Evolutionary conservation across 768 basidiomycete species (phyloP), one percentile per base, ranked within the genome.

Genomic region (Trametes punicea): DNA sequence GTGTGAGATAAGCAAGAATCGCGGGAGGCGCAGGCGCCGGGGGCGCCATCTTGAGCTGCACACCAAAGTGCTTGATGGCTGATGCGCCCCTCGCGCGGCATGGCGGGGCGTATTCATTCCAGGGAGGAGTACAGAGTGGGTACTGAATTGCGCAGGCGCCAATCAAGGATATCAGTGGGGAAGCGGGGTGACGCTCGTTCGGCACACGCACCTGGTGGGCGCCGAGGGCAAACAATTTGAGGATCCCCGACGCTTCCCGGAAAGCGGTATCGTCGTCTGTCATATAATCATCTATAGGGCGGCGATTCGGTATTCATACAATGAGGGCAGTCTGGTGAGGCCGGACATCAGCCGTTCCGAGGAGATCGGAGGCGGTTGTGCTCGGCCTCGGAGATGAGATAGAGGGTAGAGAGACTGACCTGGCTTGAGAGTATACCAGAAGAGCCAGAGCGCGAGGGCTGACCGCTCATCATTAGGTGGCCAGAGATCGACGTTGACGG

Each of bases 391-490:
- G 13, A 20, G 30, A 16, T 11, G 13, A 31, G 31, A 9, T 15
- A 1, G 29, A 21, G 4, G 18, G 50, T 16, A n/a, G 6, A 16
- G 21, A 25, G 27, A 71, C 84, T 61, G 60, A 86, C 88, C 80
- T 56, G 81, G 79, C 21, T 73, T 75, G 15, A 90, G 67, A 33
- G 90, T 70, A 61, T 88, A 81, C 88, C 88, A 92, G 63, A 88
- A 81, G 16, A 91, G 65, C 89, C 88, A 92, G 81, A 90, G 85
- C 3, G 83, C 86, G 42, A 90, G 67, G 3, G 84, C 74, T 41
- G 77, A 80, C 18, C 75, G 71, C 57, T 75, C 74, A 51, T 78
- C 74, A 46, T 82, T 78, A 0, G 84, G 84, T 83, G 85, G 85
- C 88, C 89, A 91, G 3, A 65, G 58, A 20, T 79, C 78, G 8